phyloP scores from a whole-genome alignment of 2,329 filamentous ascomycete species.

The Blastomyces emzantsi region DNA sequence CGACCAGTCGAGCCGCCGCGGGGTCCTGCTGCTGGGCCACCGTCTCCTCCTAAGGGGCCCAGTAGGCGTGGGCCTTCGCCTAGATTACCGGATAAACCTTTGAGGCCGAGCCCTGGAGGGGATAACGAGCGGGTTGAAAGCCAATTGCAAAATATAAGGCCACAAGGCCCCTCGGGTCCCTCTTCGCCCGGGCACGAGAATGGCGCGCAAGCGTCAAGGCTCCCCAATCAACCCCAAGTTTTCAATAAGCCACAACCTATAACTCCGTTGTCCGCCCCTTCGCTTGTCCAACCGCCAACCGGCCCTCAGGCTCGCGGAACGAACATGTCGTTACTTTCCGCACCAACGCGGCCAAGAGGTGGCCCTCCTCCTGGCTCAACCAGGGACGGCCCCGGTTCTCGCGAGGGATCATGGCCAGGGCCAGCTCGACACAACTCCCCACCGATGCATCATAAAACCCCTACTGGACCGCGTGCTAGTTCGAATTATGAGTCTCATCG shows the following conservation, averaged over 20 bases:
- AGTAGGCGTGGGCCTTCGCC: constrained; percentile 11
- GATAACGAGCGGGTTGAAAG: not conserved
- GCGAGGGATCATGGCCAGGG: constrained; percentile 28
- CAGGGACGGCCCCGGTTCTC: constrained; percentile 12
- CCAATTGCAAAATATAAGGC: constrained; percentile 4
- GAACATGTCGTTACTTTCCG: constrained; percentile 35
- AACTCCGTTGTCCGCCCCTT: constrained; percentile 32
- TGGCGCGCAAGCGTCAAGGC: constrained; percentile 2
- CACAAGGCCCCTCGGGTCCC: not conserved
- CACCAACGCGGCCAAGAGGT: constrained; percentile 39
- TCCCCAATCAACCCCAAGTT: constrained; percentile 24
- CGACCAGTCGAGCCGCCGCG: constrained; percentile 8
- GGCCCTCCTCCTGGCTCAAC: constrained; percentile 18
- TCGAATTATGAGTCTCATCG: constrained; percentile 26
- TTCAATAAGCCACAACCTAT: constrained; percentile 19
- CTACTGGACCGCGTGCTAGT: constrained; percentile 30
- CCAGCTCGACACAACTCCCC: constrained; percentile 29
- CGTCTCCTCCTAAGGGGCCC: constrained; percentile 13
- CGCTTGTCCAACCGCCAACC: constrained; percentile 28
- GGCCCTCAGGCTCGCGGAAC: constrained; percentile 31
- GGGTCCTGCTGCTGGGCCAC: constrained; percentile 6
- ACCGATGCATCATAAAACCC: constrained; percentile 24
- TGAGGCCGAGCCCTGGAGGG: constrained; percentile 9
- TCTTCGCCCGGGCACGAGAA: constrained; percentile 4
- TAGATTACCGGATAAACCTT: constrained; percentile 14